Evolutionary conservation across 371 early-diverging fungal genomes (phyloP).

Genomic region (Syncephalastrum racemosum): DNA sequence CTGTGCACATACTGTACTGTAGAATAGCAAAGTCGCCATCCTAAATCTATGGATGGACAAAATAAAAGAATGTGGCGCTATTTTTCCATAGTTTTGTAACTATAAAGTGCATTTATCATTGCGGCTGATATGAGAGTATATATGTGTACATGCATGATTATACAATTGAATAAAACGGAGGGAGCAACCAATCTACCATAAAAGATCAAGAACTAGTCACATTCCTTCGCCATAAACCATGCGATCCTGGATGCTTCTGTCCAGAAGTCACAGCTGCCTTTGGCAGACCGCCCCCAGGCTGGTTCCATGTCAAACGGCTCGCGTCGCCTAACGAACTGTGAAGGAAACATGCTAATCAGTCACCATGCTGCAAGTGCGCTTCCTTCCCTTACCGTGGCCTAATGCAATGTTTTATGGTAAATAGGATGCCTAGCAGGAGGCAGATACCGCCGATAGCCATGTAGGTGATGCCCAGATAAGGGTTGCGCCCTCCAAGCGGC

Average conservation of each 20-base stretch:
- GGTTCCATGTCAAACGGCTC: conserved; percentile 93
- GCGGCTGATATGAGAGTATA: too few relatives aligned
- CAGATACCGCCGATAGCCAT: conserved; percentile 86
- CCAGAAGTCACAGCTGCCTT: neutral
- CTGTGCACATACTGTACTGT: too few relatives aligned
- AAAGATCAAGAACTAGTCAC: too few relatives aligned
- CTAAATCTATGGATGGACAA: too few relatives aligned
- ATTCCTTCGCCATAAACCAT: too few relatives aligned
- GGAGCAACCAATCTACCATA: too few relatives aligned
- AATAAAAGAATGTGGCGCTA: too few relatives aligned
- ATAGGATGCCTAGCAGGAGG: conserved; percentile 80
- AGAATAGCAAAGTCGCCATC: too few relatives aligned
- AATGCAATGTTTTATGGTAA: conserved; percentile 83
- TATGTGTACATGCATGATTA: too few relatives aligned
- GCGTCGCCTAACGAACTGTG: conserved; percentile 90
- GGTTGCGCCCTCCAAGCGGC: conserved; percentile 92
- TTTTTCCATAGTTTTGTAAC: too few relatives aligned
- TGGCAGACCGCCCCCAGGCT: conserved; percentile 53
- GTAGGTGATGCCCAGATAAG: conserved; percentile 93
- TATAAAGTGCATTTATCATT: too few relatives aligned
- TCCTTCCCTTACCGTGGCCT: conserved; percentile 72
- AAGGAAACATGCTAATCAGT: conserved; percentile 3
- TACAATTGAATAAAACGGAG: too few relatives aligned
- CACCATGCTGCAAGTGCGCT: neutral
- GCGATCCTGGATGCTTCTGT: neutral